Evolutionary conservation across 1,139 yeast species (phyloP).

Genomic region (Hyphopichia fennica): DNA sequence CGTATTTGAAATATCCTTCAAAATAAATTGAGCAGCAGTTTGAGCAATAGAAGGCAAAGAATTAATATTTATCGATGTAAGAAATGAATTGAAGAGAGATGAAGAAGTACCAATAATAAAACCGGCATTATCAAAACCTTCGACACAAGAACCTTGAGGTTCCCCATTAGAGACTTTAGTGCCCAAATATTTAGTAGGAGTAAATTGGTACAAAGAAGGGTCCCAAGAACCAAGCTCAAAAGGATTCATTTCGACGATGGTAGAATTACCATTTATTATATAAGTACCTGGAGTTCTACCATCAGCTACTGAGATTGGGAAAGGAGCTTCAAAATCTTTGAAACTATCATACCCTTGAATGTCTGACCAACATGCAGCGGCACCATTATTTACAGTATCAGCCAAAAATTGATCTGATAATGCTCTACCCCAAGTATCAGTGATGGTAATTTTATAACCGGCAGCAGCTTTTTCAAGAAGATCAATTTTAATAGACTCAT

Average conservation of each 20-base stretch:
- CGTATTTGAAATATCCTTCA: slow-evolving; percentile 45
- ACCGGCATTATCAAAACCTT: slow-evolving; percentile 83
- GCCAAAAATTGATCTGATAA: slow-evolving; percentile 75
- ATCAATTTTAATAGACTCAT: slow-evolving; percentile 52
- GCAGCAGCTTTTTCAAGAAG: slow-evolving; percentile 65
- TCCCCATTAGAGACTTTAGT: slow-evolving; percentile 59
- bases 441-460: slow-evolving; percentile 73
- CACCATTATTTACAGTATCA: slow-evolving; percentile 55
- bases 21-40: slow-evolving; percentile 43
- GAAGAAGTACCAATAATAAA: slow-evolving; percentile 82
- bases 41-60: slow-evolving; percentile 49
- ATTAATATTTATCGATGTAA: slow-evolving; percentile 61
- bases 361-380: slow-evolving; percentile 65
- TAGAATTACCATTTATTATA: slow-evolving; percentile 62
- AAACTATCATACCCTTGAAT: slow-evolving; percentile 55
- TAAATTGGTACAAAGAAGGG: slow-evolving; percentile 66
- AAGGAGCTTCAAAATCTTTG: slow-evolving; percentile 67
- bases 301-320: slow-evolving; percentile 77
- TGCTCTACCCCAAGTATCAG: slow-evolving; percentile 93
- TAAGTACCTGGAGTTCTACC: slow-evolving; percentile 71
- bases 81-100: slow-evolving; percentile 73
- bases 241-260: slow-evolving; percentile 78
- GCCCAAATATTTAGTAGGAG: slow-evolving; percentile 72
- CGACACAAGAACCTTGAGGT: slow-evolving; percentile 48
- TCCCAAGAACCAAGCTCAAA: slow-evolving; percentile 92